Evolutionary conservation across 2,329 filamentous ascomycete species (phyloP), one percentile per base, ranked within the genome.

Genomic region (Botrytis galanthina): DNA sequence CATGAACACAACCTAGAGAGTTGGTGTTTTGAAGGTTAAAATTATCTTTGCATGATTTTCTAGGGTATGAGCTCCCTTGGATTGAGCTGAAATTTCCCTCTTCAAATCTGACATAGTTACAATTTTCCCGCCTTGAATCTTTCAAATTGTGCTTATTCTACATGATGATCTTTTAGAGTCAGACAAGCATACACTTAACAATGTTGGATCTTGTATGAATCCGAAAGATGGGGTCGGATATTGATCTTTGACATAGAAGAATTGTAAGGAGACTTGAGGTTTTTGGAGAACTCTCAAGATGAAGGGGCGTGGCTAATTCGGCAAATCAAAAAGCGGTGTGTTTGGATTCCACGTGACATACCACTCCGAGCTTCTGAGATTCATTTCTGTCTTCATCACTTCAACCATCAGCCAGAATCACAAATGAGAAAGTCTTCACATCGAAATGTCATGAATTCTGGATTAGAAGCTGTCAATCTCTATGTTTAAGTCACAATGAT

Each of bases 281-380:
- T 32, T 22, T n/a, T 4, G 10, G n/a, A 14, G 39, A 66, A 18
- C 32, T 32, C 32, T 67, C 6, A 48, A 66, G 29, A 37, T 66
- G 29, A 48, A 48, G 42, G 61, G 61, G 61, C 61, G 39, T 63
- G 37, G 61, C 37, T 63, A 1, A 44, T 26, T 44, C 39, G 26
- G 37, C 37, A 62, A 20, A 29, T 29, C 16, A 32, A 57, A 57
- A 57, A 6, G 51, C 14, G 51, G 51, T 57, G n/a, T 29, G n/a
- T 3, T 18, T 16, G 3, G 0, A 9, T 3, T 0, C 0, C 51
- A 57, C 51, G 51, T 57, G n/a, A 57, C 51, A 29, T 12, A 0
- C 37, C 37, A 2, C n/a, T 57, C n/a, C 3, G 26, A 32, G 3
- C 14, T 54, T 4, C 29, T 14, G 51, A 29, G n/a, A 54, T 29